These are phyloP conservation scores for Epichloe sp. DNA, from an alignment of 2,329 filamentous ascomycete species.

Conservation along the genomic window DNA sequence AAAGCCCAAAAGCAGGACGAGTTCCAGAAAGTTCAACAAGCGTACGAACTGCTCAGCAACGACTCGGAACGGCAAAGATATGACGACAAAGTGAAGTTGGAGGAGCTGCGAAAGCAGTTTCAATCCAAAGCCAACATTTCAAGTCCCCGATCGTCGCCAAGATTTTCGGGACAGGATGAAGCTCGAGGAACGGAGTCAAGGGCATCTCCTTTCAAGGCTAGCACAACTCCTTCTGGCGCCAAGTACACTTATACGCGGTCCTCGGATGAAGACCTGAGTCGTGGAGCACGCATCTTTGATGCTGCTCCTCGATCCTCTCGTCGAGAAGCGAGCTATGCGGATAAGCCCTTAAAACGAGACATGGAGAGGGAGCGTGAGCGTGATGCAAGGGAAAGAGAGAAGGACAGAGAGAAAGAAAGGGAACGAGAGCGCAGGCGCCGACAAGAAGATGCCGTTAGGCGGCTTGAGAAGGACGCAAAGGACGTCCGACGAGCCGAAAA, in stretches of 20 bases:
- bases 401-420: conserved; percentile 7
- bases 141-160: conserved; percentile 27
- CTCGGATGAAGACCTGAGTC: conserved; percentile 33
- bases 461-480: conserved; percentile 21
- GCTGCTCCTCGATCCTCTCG: conserved; percentile 24
- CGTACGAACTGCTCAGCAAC: conserved; percentile 82
- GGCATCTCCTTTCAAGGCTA: conserved; percentile 26
- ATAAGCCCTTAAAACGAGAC: conserved; percentile 31
- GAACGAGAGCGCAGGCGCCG: conserved; percentile 11
- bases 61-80: conserved; percentile 60
- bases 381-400: background rate
- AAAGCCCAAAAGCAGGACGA: conserved; percentile 72
- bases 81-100: conserved; percentile 59
- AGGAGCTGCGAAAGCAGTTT: conserved; percentile 46
- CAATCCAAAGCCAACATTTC: conserved; percentile 30
- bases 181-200: conserved; percentile 11
- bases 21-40: conserved; percentile 85
- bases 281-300: conserved; percentile 29
- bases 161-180: conserved; percentile 15
- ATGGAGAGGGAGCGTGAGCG: conserved; percentile 23
- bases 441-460: conserved; percentile 14
- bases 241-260: conserved; percentile 27
- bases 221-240: conserved; percentile 18
- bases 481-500: conserved; percentile 22
- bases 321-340: conserved; percentile 34